These are phyloP conservation scores for Puccinia novopanici DNA, from an alignment of 1,284 basidiomycete genomes.

Conservation along the genomic window DNA sequence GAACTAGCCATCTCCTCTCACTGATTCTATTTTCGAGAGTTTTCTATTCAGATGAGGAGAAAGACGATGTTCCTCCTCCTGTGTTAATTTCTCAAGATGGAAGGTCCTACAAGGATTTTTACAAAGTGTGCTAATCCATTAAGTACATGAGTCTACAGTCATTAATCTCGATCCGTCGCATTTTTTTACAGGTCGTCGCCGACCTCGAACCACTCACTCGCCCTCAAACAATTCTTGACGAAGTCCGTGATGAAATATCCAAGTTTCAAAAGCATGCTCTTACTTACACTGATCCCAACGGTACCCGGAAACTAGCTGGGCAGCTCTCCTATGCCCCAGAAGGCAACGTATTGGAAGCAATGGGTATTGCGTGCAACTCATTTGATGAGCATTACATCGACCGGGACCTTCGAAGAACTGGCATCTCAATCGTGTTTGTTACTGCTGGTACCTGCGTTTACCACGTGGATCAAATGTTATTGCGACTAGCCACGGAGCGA, in stretches of 20 bases:
- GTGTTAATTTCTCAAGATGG: slow-evolving; percentile 72
- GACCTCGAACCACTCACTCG: slow-evolving; percentile 85
- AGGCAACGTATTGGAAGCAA: slow-evolving; percentile 88
- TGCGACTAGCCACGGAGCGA: slow-evolving; percentile 90
- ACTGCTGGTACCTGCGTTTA: slow-evolving; percentile 95
- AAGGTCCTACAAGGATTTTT: slow-evolving; percentile 89
- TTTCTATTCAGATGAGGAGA: slow-evolving; percentile 81
- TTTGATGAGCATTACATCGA: slow-evolving; percentile 95
- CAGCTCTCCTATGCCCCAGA: slow-evolving; percentile 84
- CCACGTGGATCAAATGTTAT: slow-evolving; percentile 82
- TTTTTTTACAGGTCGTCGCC: slow-evolving; percentile 73
- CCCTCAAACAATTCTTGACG: slow-evolving; percentile 82
- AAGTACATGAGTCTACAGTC: neutral
- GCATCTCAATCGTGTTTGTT: slow-evolving; percentile 78
- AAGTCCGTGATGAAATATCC: slow-evolving; percentile 64
- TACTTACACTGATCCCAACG: slow-evolving; percentile 49
- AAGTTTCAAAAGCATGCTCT: slow-evolving; percentile 49
- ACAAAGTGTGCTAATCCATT: slow-evolving; percentile 56
- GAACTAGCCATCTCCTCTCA: slow-evolving; percentile 89
- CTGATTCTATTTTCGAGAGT: slow-evolving; percentile 93
- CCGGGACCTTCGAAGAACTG: slow-evolving; percentile 89
- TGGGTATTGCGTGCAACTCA: slow-evolving; percentile 89
- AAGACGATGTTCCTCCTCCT: slow-evolving; percentile 67
- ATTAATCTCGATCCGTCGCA: slow-evolving; percentile 4
- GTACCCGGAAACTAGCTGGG: slow-evolving; percentile 72